These are phyloP conservation scores for Trebouxia sp. DNA, from an alignment of 139 green algal species.

Conservation along the genomic window DNA sequence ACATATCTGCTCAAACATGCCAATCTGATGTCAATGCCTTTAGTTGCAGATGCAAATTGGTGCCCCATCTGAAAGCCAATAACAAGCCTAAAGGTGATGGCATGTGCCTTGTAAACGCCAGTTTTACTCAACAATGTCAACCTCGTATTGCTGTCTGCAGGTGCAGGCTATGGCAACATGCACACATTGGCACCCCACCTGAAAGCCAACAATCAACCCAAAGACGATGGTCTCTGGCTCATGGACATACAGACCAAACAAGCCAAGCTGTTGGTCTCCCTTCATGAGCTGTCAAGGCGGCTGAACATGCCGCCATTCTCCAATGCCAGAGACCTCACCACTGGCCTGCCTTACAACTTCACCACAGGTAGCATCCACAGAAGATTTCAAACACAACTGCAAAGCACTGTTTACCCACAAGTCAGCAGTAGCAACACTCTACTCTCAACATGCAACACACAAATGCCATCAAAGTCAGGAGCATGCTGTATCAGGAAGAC, in stretches of 20 bases:
- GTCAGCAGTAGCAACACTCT: too few species aligned
- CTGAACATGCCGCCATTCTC: conserved; percentile 6
- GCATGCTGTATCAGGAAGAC: too few species aligned
- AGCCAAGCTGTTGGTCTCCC: conserved; percentile 7
- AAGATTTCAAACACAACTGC: background rate
- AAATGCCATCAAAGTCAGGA: too few species aligned
- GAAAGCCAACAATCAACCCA: background rate
- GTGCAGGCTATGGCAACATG: background rate
- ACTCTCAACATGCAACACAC: too few species aligned
- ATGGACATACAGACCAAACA: conserved; percentile 9
- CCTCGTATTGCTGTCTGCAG: background rate
- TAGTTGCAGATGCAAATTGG: too few species aligned
- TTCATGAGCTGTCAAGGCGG: background rate
- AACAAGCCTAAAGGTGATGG: too few species aligned
- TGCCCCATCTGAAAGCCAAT: too few species aligned
- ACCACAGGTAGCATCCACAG: background rate
- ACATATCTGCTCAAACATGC: too few species aligned
- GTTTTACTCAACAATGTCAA: background rate
- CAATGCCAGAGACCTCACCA: background rate
- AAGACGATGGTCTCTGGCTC: conserved; percentile 29
- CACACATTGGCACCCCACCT: conserved; percentile 9
- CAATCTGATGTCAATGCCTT: too few species aligned
- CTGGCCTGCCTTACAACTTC: conserved; percentile 12
- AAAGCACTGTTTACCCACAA: too few species aligned
- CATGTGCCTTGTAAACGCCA: too few species aligned